Percentiles rank a stretch among this genome's conserved stretches.
Conservation (phyloP, 345 rosid species). For the Dipteronia sinensis region DNA sequence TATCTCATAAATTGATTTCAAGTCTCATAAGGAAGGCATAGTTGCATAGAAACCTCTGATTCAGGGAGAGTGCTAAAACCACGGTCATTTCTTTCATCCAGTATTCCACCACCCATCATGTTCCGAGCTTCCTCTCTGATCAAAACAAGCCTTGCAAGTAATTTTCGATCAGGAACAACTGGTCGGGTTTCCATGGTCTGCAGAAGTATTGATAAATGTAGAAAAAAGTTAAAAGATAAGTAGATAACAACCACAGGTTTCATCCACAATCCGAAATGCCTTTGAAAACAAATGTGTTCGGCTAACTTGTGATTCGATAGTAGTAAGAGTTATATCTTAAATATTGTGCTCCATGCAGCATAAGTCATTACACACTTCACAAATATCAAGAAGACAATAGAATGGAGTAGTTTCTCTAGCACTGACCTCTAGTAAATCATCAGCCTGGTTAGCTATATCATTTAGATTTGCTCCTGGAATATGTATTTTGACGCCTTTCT, state of each 20-base stretch:
- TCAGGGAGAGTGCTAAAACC: constrained; percentile 88
- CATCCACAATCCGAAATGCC: neutral
- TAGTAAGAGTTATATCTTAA: neutral
- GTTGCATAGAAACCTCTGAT: constrained; percentile 74
- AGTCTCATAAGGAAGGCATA: constrained; percentile 1
- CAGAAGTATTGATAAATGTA: constrained; percentile 7
- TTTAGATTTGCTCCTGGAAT: constrained; percentile 86
- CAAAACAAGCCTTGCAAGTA: constrained; percentile 87
- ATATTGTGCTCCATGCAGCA: neutral
- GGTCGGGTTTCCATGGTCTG: constrained; percentile 93
- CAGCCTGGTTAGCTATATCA: constrained; percentile 92
- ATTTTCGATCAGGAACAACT: constrained; percentile 78
- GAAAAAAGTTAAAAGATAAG: neutral
- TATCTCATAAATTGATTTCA: neutral
- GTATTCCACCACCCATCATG: constrained; percentile 97
- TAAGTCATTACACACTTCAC: neutral
- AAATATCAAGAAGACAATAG: neutral
- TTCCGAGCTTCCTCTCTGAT: constrained; percentile 92
- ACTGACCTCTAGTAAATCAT: constrained; percentile 85
- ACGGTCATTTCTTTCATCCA: constrained; percentile 94
- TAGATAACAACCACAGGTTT: neutral
- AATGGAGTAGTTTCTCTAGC: constrained; percentile 4
- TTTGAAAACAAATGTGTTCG: neutral
- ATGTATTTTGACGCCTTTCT: constrained; percentile 78
- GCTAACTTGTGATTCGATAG: neutral